Conservation (phyloP, 352 stramenopile species). For the Phytophthora pistaciae region DNA sequence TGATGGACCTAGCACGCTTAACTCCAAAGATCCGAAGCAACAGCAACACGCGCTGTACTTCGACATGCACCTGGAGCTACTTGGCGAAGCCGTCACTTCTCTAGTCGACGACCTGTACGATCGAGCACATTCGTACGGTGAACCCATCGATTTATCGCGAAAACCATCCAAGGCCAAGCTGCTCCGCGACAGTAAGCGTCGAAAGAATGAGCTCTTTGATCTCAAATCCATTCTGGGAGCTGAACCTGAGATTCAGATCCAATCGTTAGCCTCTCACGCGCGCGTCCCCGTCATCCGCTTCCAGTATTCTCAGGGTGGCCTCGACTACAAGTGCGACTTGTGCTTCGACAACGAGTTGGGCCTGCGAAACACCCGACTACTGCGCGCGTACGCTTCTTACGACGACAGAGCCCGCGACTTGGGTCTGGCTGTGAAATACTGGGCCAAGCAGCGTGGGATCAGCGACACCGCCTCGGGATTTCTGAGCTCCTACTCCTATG, state of each 20-base stretch:
- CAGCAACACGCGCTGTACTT: slow-evolving; percentile 40
- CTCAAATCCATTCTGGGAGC: slow-evolving; percentile 42
- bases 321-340: slow-evolving; percentile 66
- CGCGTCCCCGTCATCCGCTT: slow-evolving; percentile 81
- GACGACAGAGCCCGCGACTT: slow-evolving; percentile 85
- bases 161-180: slow-evolving; percentile 23
- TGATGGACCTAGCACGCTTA: slow-evolving; percentile 15
- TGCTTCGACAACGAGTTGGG: slow-evolving; percentile 83
- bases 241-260: slow-evolving; percentile 45
- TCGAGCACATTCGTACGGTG: not conserved
- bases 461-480: slow-evolving; percentile 96
- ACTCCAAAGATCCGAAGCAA: slow-evolving; percentile 18
- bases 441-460: slow-evolving; percentile 95
- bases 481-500: slow-evolving; percentile 98
- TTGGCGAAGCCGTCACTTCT: slow-evolving; percentile 22
- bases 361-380: slow-evolving; percentile 75
- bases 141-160: slow-evolving; percentile 2
- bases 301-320: slow-evolving; percentile 37
- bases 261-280: slow-evolving; percentile 55
- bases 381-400: slow-evolving; percentile 70
- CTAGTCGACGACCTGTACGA: slow-evolving; percentile 7
- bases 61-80: slow-evolving; percentile 26
- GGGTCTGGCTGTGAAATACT: slow-evolving; percentile 96
- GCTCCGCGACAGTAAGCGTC: slow-evolving; percentile 32
- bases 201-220: slow-evolving; percentile 51